phyloP scores from a whole-genome alignment of 176 grass and related monocot genomes.

The Oryza longistaminata region DNA sequence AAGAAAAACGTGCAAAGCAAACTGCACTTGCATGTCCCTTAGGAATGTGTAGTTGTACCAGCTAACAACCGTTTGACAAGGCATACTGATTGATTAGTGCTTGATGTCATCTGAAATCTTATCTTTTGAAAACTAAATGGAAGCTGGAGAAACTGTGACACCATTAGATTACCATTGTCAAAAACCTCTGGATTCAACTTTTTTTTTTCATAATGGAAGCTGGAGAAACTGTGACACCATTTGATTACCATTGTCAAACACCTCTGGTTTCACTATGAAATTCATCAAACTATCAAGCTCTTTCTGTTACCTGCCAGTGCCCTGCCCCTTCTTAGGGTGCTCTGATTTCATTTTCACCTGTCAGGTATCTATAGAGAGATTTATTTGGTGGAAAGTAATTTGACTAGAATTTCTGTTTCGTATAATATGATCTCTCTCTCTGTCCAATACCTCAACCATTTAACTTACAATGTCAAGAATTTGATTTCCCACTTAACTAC shows the following conservation, averaged over 20 bases:
- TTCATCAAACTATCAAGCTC: not conserved
- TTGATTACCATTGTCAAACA: slow-evolving; percentile 17
- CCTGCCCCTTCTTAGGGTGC: not conserved
- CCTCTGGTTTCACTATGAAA: not conserved
- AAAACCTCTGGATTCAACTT: not conserved
- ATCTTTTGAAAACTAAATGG: not conserved
- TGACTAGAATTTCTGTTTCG: slow-evolving; percentile 9
- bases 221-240: not conserved
- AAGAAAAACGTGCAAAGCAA: not conserved
- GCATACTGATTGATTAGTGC: not conserved
- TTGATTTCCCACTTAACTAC: not conserved
- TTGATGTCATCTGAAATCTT: slow-evolving; percentile 30
- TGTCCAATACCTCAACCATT: not conserved
- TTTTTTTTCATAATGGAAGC: not conserved
- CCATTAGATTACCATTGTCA: slow-evolving; percentile 3
- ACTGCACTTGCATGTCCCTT: slow-evolving; percentile 25
- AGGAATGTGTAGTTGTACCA: slow-evolving; percentile 32
- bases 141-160: not conserved
- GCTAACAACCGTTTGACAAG: slow-evolving; percentile 45
- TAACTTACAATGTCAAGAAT: not conserved
- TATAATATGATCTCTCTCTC: not conserved
- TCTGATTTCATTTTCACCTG: slow-evolving; percentile 6
- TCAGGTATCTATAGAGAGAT: not conserved
- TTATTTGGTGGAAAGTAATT: slow-evolving; percentile 21
- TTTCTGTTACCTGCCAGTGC: slow-evolving; percentile 32